Conservation (phyloP, 1,284 basidiomycete species). For the Cutaneotrichosporon mucoides region DNA sequence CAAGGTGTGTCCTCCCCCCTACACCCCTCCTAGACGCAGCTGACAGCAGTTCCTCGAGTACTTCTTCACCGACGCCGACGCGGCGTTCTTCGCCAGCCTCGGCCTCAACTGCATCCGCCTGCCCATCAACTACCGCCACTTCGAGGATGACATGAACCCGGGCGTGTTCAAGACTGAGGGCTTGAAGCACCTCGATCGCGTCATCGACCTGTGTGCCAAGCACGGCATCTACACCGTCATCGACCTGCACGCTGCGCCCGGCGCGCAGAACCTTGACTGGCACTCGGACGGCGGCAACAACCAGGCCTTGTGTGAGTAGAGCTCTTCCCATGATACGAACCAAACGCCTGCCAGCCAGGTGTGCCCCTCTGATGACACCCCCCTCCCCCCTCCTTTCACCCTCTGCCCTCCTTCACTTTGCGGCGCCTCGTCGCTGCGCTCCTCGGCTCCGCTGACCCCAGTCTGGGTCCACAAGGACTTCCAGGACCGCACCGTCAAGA, state of each 20-base stretch:
- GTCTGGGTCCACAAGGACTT: conserved; percentile 74
- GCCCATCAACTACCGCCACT: conserved; percentile 36
- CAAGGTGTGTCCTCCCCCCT: conserved; percentile 51
- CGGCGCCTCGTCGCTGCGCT: no score
- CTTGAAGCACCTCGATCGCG: conserved; percentile 36
- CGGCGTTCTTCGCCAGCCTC: conserved; percentile 60
- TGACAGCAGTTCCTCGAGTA: conserved; percentile 60
- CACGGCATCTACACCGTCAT: conserved; percentile 48
- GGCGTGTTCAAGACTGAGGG: conserved; percentile 36
- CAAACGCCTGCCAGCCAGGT: no score
- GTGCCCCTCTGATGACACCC: no score
- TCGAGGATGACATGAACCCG: conserved; percentile 36
- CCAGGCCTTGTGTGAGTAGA: conserved; percentile 36
- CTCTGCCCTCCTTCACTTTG: no score
- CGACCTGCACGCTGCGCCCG: conserved; percentile 47
- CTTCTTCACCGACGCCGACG: conserved; percentile 63
- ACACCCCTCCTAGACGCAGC: not conserved
- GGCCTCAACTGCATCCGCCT: conserved; percentile 64
- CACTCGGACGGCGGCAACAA: conserved; percentile 40
- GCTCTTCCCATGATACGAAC: not conserved
- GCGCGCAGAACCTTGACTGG: conserved; percentile 48
- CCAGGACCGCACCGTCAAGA: conserved; percentile 64
- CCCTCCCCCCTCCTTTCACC: no score
- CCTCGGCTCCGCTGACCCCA: conserved; percentile 27
- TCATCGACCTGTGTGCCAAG: conserved; percentile 39